phyloP scores from a whole-genome alignment of 345 rosid species.

The Turnera subulata region DNA sequence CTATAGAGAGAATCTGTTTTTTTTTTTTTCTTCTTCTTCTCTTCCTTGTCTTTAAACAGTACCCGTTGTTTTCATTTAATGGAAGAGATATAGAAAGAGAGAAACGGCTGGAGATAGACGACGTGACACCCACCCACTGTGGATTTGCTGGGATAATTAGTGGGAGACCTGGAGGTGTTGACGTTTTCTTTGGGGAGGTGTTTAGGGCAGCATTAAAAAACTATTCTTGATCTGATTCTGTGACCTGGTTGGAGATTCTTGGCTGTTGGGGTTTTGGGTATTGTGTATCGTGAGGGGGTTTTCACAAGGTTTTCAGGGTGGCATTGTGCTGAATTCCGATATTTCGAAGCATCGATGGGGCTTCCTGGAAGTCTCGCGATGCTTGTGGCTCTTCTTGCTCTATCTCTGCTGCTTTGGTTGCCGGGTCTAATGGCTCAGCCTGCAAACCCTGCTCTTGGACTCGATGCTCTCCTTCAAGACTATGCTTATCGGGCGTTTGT shows the following conservation, averaged over 20 bases:
- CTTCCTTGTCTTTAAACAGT: conserved; percentile 23
- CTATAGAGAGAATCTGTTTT: conserved; percentile 8
- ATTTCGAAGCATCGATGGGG: conserved; percentile 50
- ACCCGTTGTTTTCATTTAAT: conserved; percentile 14
- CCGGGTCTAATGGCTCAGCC: conserved; percentile 35
- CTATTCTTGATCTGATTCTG: background rate
- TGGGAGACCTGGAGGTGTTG: background rate
- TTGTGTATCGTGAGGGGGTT: too few species aligned
- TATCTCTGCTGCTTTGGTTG: conserved; percentile 20
- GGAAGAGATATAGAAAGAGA: background rate
- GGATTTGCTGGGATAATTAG: background rate
- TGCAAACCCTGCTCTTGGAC: conserved; percentile 36
- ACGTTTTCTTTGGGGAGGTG: conserved; percentile 1
- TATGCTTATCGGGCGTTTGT: conserved; percentile 64
- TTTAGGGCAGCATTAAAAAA: background rate
- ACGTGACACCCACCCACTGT: conserved; percentile 8
- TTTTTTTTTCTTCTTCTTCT: too few species aligned
- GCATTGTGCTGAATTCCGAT: conserved; percentile 27
- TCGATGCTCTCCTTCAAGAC: conserved; percentile 85
- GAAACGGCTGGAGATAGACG: background rate
- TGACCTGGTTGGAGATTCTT: conserved; percentile 6
- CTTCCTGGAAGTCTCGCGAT: conserved; percentile 53
- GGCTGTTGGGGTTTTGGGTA: conserved; percentile 7
- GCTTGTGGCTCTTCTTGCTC: conserved; percentile 32
- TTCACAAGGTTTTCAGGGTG: conserved; percentile 17